phyloP scores from a whole-genome alignment of 805 yeast species.

The Zygosaccharomyces pseudorouxii region DNA sequence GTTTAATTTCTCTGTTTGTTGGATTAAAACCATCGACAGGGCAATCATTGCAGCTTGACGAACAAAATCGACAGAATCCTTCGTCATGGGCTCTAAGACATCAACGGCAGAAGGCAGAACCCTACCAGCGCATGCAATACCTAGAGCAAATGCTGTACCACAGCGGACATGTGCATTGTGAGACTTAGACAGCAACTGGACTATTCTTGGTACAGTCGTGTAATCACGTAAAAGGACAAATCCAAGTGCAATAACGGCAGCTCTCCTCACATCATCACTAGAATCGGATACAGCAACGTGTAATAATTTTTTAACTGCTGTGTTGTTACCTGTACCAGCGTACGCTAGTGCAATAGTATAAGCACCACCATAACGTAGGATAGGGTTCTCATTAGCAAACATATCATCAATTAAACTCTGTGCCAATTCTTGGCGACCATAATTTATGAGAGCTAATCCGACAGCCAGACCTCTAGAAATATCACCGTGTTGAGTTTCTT shows the following conservation, averaged over 20 bases:
- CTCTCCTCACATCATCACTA: constrained; percentile 93
- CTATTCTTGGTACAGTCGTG: constrained; percentile 91
- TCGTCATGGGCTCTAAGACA: constrained; percentile 84
- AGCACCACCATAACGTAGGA: constrained; percentile 93
- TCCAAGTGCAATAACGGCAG: constrained; percentile 87
- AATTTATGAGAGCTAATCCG: constrained; percentile 81
- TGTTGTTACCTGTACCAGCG: constrained; percentile 91
- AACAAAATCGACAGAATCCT: constrained; percentile 94
- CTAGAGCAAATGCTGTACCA: constrained; percentile 96
- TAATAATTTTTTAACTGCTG: constrained; percentile 77
- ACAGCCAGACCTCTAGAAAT: constrained; percentile 90
- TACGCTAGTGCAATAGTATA: constrained; percentile 92
- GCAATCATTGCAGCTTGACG: constrained; percentile 97
- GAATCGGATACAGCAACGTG: constrained; percentile 97
- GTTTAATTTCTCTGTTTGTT: constrained; percentile 75
- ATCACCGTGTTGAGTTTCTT: constrained; percentile 93
- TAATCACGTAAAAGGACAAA: constrained; percentile 87
- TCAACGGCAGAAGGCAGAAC: constrained; percentile 84
- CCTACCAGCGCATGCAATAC: constrained; percentile 95
- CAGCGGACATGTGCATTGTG: constrained; percentile 98
- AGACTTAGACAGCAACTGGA: constrained; percentile 84
- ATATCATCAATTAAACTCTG: constrained; percentile 62
- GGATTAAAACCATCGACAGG: constrained; percentile 82
- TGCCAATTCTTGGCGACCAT: constrained; percentile 80
- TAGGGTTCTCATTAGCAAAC: constrained; percentile 70